Percentiles rank a stretch among this genome's conserved stretches.
phyloP scores from a whole-genome alignment of 1,139 yeast genomes.

The Candida dubliniensis region DNA sequence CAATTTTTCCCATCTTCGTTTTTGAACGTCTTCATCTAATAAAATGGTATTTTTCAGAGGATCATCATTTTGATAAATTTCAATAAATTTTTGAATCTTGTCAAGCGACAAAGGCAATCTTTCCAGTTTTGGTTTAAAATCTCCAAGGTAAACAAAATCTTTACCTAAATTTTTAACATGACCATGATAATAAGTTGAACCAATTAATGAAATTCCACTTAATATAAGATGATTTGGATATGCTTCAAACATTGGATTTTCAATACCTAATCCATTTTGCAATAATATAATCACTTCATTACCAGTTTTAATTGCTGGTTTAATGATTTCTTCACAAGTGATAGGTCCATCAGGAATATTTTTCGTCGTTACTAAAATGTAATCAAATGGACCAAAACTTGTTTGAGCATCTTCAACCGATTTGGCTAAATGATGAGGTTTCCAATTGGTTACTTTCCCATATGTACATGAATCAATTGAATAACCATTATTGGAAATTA shows the following conservation, averaged over 20 bases:
- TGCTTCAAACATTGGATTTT: constrained; percentile 53
- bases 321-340: constrained; percentile 58
- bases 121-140: constrained; percentile 32
- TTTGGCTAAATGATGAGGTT: constrained; percentile 48
- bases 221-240: constrained; percentile 61
- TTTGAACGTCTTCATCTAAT: constrained; percentile 50
- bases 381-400: constrained; percentile 58
- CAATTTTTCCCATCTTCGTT: constrained; percentile 70
- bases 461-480: constrained; percentile 60
- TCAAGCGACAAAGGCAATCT: constrained; percentile 20
- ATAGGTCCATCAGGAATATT: constrained; percentile 66
- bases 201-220: constrained; percentile 70
- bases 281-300: constrained; percentile 58
- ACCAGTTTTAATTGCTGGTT: constrained; percentile 50
- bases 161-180: constrained; percentile 51
- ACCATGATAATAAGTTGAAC: constrained; percentile 59
- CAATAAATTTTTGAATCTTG: constrained; percentile 44
- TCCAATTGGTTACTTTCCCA: constrained; percentile 54
- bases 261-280: constrained; percentile 79
- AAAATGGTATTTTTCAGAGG: constrained; percentile 38
- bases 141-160: constrained; percentile 58
- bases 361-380: constrained; percentile 66
- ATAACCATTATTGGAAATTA: constrained; percentile 53
- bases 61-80: constrained; percentile 46
- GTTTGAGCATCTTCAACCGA: constrained; percentile 46